phyloP scores from a whole-genome alignment of 2,329 filamentous ascomycete species.

The Botryosphaeria dothidea region DNA sequence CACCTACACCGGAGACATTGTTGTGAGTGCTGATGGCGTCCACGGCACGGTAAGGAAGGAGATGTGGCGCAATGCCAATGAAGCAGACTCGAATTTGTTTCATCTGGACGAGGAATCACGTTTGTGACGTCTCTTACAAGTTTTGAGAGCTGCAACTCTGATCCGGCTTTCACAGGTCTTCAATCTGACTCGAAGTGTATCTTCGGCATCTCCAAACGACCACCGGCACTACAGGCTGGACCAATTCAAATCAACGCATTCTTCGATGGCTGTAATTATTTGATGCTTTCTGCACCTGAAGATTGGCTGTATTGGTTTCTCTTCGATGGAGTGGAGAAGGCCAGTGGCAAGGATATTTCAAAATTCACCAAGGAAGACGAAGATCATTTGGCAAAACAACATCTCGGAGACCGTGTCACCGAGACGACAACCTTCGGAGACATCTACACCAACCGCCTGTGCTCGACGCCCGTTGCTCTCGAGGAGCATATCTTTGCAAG shows the following conservation, averaged over 20 bases:
- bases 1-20: conserved; percentile 2
- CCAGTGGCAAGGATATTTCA: background rate
- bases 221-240: background rate
- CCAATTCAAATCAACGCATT: too few species aligned
- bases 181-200: background rate
- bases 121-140: too few species aligned
- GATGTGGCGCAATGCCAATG: conserved; percentile 21
- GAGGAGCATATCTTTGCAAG: background rate
- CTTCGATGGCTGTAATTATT: background rate
- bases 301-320: background rate
- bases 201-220: background rate
- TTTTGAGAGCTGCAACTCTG: too few species aligned
- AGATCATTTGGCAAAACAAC: background rate
- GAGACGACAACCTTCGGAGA: background rate
- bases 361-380: background rate
- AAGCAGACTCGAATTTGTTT: background rate
- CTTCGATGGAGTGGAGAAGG: background rate
- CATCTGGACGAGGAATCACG: too few species aligned
- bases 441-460: background rate
- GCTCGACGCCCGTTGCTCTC: background rate
- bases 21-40: conserved; percentile 18
- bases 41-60: conserved; percentile 6
- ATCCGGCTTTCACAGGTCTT: background rate
- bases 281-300: background rate
- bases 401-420: background rate